These are phyloP conservation scores for Solanum pennellii DNA, from an alignment of 257 asterid species.

Conservation along the genomic window DNA sequence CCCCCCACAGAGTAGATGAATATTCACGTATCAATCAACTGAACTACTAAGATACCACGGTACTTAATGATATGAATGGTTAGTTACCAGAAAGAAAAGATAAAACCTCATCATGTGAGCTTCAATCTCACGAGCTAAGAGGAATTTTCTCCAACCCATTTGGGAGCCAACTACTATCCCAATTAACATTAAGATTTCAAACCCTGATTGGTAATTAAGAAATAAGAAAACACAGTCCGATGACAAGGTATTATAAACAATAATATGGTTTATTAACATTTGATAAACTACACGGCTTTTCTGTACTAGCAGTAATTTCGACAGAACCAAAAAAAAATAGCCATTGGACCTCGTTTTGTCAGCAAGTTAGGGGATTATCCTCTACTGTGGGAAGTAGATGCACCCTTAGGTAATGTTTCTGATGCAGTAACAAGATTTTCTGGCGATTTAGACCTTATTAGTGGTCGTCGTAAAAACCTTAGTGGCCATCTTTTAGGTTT, in stretches of 20 bases:
- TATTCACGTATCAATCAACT: neutral
- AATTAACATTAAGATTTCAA: neutral
- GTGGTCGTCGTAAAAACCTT: constrained; percentile 51
- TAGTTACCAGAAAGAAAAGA: neutral
- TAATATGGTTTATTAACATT: neutral
- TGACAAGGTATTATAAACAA: neutral
- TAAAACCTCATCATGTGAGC: neutral
- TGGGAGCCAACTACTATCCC: neutral
- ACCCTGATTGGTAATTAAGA: neutral
- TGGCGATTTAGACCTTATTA: constrained; percentile 21
- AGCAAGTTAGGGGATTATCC: neutral
- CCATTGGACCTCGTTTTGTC: neutral
- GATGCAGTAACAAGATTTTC: constrained; percentile 24
- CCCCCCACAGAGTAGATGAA: neutral
- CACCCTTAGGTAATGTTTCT: constrained; percentile 10
- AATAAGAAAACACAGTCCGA: neutral
- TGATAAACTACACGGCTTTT: neutral
- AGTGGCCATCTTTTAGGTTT: constrained; percentile 63
- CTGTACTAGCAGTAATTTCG: neutral
- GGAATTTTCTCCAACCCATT: neutral
- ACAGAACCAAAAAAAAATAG: neutral
- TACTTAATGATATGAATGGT: neutral
- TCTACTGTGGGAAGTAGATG: neutral
- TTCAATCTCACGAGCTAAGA: neutral
- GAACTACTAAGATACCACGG: neutral